Percentiles rank a stretch among this genome's conserved stretches.
These are phyloP conservation scores for Candida chilensis DNA, from an alignment of 805 yeast species.

Conservation along the genomic window DNA sequence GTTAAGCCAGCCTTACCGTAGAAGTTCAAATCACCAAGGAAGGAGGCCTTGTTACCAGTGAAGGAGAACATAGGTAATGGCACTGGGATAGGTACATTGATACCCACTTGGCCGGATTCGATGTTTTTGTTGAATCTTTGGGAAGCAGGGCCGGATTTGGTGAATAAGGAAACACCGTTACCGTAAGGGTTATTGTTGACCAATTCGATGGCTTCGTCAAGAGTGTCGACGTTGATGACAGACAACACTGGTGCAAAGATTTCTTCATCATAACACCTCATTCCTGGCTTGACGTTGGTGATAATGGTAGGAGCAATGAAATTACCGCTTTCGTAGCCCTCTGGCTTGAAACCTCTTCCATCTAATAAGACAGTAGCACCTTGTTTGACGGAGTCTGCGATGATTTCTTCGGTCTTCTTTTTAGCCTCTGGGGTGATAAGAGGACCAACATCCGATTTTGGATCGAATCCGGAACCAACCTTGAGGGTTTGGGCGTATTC, in stretches of 20 bases:
- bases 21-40: conserved; percentile 72
- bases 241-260: conserved; percentile 71
- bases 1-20: conserved; percentile 71
- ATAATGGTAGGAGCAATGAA: conserved; percentile 67
- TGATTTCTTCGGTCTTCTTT: conserved; percentile 44
- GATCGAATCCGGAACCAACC: conserved; percentile 61
- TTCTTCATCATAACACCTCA: conserved; percentile 67
- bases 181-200: conserved; percentile 57
- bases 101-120: conserved; percentile 71
- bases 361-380: conserved; percentile 60
- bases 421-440: conserved; percentile 55
- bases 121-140: conserved; percentile 61
- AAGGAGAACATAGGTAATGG: conserved; percentile 77
- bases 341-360: conserved; percentile 44
- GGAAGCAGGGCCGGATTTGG: conserved; percentile 61
- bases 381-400: conserved; percentile 42
- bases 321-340: conserved; percentile 42
- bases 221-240: conserved; percentile 50
- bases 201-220: conserved; percentile 60
- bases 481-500: conserved; percentile 45
- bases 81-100: conserved; percentile 74
- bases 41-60: conserved; percentile 69
- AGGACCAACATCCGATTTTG: conserved; percentile 61
- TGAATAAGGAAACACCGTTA: conserved; percentile 64
- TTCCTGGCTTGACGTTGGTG: conserved; percentile 53